Evolutionary conservation across 176 grass and related monocot species (phyloP), one percentile per base, ranked within the genome.

Genomic region (Areca catechu): DNA sequence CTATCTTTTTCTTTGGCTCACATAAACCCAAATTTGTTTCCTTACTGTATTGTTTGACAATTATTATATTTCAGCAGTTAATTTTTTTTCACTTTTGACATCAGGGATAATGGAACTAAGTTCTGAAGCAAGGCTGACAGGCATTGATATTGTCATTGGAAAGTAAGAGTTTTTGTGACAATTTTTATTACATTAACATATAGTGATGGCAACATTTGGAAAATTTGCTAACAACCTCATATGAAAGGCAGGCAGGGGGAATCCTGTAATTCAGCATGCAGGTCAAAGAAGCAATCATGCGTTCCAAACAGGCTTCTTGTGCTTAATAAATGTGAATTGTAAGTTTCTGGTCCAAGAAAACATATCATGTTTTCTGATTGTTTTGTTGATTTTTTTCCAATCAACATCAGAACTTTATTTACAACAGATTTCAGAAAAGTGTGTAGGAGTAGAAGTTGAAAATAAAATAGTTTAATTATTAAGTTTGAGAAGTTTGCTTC

Each of bases 241-340:
- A 20, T 78, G 50, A 61, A 82, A 80, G 54, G 72, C 56, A 92
- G 87, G 83, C 62, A 68, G 15, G 84, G 93, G 50, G 87, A 85
- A 59, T 88, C 93, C 0, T 92, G 87, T 76, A 87, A 70, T 50
- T 79, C 60, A 52, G 78, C 71, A 24, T 97, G 93, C 79, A 82
- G 64, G 69, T 75, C 34, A 53, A 85, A 60, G 66, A 87, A 87
- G 17, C 83, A 97, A 62, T 85, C 87, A 53, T 97, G 87, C 77
- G 83, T 97, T 79, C 76, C 78, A 28, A 88, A 76, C 64, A 87
- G 72, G 56, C 84, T 92, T 50, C 85, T 75, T 50, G 53, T 72
- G 21, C 66, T 97, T 48, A 97, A 92, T 69, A 76, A 61, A 83
- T 97, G 93, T 53, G 78, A 88, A 54, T 58, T 92, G 93, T 97